A percentile compares a stretch with the other conserved stretches of the same genome.
Conservation (phyloP, 257 asterid species). For the Solanum peruvianum region DNA sequence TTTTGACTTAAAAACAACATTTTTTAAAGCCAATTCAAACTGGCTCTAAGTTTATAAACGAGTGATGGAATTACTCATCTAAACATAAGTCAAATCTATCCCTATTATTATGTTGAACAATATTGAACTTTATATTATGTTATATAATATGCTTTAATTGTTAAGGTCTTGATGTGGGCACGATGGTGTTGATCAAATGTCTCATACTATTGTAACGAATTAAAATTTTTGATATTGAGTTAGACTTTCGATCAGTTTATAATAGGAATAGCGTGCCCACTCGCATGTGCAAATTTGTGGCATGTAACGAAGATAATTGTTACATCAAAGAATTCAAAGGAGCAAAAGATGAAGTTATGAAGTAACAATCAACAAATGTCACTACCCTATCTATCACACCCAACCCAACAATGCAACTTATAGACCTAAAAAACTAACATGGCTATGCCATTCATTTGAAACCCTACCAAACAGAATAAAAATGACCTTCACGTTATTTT, state of each 20-base stretch:
- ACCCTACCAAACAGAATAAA: slow-evolving; percentile 4
- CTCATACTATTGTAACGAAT: not conserved
- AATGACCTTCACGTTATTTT: slow-evolving; percentile 22
- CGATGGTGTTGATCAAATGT: not conserved
- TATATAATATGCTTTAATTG: not conserved
- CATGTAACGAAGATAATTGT: not conserved
- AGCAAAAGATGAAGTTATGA: slow-evolving; percentile 18
- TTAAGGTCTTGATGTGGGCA: not conserved
- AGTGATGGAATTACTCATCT: not conserved
- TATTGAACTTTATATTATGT: not conserved
- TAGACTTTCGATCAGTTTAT: not conserved
- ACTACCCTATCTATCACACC: slow-evolving; percentile 7
- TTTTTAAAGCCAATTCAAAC: too few relatives aligned
- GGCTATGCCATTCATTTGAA: slow-evolving; percentile 7
- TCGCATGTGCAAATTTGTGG: not conserved
- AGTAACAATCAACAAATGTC: slow-evolving; percentile 15
- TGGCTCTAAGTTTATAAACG: not conserved
- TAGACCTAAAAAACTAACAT: slow-evolving; percentile 15
- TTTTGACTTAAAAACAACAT: too few relatives aligned
- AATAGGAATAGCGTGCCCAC: not conserved
- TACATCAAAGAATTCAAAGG: not conserved
- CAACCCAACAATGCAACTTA: not conserved
- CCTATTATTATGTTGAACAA: not conserved
- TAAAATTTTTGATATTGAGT: not conserved
- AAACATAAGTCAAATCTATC: not conserved